Conservation (phyloP, 1,139 yeast genomes). For the Geotrichum macrosporum region DNA sequence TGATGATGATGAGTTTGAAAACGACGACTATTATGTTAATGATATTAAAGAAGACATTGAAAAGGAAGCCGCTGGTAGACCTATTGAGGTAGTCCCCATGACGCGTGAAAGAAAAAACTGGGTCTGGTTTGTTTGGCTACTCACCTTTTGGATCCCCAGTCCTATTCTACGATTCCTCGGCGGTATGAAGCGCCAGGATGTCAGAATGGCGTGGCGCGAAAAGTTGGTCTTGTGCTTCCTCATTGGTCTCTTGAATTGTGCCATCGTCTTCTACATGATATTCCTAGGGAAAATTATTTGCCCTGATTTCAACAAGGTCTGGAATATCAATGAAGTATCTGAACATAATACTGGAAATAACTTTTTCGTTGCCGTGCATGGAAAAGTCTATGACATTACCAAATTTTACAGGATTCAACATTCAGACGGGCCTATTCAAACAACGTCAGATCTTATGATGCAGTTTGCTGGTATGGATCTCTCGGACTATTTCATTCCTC, state of each 20-base stretch:
- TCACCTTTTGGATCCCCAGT: constrained; percentile 43
- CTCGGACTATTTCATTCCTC: constrained; percentile 43
- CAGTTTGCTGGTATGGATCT: constrained; percentile 36
- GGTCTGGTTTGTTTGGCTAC: constrained; percentile 39
- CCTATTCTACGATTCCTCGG: constrained; percentile 35
- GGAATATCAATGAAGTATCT: constrained; percentile 35
- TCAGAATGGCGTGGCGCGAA: constrained; percentile 44
- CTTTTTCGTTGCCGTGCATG: constrained; percentile 39
- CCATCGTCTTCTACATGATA: constrained; percentile 38
- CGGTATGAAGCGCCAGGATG: constrained; percentile 36
- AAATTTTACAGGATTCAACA: constrained; percentile 39
- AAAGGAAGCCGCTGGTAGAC: constrained; percentile 21
- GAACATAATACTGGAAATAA: constrained; percentile 34
- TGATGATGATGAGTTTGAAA: constrained; percentile 26
- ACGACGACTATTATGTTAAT: constrained; percentile 28
- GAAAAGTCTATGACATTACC: constrained; percentile 40
- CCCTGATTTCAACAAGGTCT: constrained; percentile 40
- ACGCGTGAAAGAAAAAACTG: constrained; percentile 36
- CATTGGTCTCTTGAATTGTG: constrained; percentile 40
- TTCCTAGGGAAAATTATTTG: constrained; percentile 43
- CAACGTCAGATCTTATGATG: constrained; percentile 35
- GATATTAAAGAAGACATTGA: constrained; percentile 31
- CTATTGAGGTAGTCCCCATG: constrained; percentile 30
- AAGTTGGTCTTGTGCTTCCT: constrained; percentile 42
- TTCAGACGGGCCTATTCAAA: constrained; percentile 37